These are phyloP conservation scores for Dryas integrifolia DNA, from an alignment of 331 rosid genomes.

Conservation along the genomic window DNA sequence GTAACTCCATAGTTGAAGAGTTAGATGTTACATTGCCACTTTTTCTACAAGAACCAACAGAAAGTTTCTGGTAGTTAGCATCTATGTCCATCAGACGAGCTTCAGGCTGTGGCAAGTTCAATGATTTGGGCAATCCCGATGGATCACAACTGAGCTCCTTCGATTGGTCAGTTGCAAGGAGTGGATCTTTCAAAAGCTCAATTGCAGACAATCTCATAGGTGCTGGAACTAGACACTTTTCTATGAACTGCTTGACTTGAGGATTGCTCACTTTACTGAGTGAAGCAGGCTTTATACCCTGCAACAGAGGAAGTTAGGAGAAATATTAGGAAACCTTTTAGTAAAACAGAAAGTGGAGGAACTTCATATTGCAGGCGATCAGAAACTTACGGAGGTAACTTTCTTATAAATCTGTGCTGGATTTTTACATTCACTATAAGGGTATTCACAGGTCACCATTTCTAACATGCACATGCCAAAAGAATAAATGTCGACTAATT, in stretches of 20 bases:
- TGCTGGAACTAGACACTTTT: conserved; percentile 80
- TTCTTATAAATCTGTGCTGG: conserved; percentile 86
- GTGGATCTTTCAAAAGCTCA: conserved; percentile 82
- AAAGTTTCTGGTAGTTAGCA: conserved; percentile 37
- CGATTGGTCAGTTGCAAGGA: conserved; percentile 50
- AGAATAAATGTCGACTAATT: conserved; percentile 87
- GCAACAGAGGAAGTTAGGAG: conserved; percentile 17
- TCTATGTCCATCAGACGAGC: conserved; percentile 62
- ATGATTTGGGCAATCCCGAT: conserved; percentile 24
- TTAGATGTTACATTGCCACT: conserved; percentile 37
- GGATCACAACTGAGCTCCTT: conserved; percentile 33
- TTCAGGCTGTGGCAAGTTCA: conserved; percentile 33
- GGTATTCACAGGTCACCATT: conserved; percentile 86
- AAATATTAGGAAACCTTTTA: conserved; percentile 6
- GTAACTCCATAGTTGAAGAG: conserved; percentile 39
- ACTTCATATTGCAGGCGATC: not conserved
- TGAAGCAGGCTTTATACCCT: conserved; percentile 87
- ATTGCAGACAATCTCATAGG: conserved; percentile 61
- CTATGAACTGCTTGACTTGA: conserved; percentile 70
- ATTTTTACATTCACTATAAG: conserved; percentile 85
- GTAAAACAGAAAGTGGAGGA: not conserved
- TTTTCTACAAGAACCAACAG: conserved; percentile 35
- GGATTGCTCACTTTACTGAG: conserved; percentile 67
- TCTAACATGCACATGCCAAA: conserved; percentile 95
- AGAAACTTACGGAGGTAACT: conserved; percentile 74